Evolutionary conservation across 116 monocot genomes (phyloP).

Genomic region (Papilionanthe hybrid): DNA sequence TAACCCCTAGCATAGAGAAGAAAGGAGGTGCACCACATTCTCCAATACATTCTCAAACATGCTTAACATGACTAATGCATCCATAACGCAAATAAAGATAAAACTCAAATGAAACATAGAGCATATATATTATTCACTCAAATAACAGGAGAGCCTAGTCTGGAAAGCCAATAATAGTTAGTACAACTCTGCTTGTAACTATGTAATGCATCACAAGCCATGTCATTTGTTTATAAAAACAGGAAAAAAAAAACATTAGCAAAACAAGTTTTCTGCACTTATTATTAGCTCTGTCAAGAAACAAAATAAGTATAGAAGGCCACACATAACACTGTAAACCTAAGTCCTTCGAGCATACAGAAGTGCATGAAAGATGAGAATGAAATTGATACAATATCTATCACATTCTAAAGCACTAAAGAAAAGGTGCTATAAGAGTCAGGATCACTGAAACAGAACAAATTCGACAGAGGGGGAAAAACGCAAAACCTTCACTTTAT

Average conservation of each 20-base stretch:
- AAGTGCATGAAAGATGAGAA: background rate
- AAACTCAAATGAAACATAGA: too few relatives aligned
- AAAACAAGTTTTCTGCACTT: background rate
- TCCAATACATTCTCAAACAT: too few relatives aligned
- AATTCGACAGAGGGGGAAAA: background rate
- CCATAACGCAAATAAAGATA: too few relatives aligned
- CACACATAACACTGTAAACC: background rate
- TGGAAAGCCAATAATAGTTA: too few relatives aligned
- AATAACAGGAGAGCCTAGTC: too few relatives aligned
- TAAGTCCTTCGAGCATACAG: background rate
- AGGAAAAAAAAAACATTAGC: background rate
- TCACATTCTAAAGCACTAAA: background rate
- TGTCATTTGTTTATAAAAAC: background rate
- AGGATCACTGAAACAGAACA: background rate
- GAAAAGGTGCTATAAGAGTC: background rate
- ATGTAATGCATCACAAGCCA: too few relatives aligned
- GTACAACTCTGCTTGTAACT: too few relatives aligned
- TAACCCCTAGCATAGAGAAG: too few relatives aligned
- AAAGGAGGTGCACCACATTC: too few relatives aligned
- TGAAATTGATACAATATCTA: background rate
- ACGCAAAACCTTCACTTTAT: slow-evolving; percentile 60
- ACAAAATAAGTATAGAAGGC: background rate
- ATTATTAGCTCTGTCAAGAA: background rate
- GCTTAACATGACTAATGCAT: too few relatives aligned
- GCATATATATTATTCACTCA: too few relatives aligned